A percentile compares a stretch with the other conserved stretches of the same genome.
Evolutionary conservation across 192 early-diverging fungal genomes (phyloP).

Genomic region (Gryganskiella cystojenkinii): DNA sequence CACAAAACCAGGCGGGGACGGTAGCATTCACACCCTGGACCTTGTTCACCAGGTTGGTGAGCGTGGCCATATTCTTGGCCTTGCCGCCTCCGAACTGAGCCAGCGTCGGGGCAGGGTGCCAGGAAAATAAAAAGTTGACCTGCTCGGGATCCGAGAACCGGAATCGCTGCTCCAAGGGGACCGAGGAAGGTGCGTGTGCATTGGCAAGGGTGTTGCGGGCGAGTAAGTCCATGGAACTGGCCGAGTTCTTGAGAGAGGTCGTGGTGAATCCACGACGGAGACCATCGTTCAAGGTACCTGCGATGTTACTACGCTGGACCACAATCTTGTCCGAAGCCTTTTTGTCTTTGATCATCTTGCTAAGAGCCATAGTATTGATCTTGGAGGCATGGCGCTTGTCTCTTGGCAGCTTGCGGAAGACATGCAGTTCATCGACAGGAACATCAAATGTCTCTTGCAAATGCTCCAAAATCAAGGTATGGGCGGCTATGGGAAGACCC

Average conservation of each 20-base stretch:
- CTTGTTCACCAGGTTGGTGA: conserved; percentile 39
- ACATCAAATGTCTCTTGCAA: conserved; percentile 51
- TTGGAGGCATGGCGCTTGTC: conserved; percentile 52
- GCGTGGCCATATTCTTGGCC: conserved; percentile 50
- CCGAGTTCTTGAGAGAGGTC: conserved; percentile 30
- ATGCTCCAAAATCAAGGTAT: conserved; percentile 35
- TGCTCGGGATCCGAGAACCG: conserved; percentile 34
- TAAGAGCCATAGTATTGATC: conserved; percentile 51
- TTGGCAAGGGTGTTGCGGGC: conserved; percentile 25
- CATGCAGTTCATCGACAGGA: conserved; percentile 47
- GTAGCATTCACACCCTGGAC: conserved; percentile 31
- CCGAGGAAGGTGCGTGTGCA: not conserved
- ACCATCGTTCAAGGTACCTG: conserved; percentile 36
- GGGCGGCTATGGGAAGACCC: conserved; percentile 34
- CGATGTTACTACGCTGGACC: conserved; percentile 38
- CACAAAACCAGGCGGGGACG: conserved; percentile 51
- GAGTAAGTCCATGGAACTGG: conserved; percentile 8
- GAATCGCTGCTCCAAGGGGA: conserved; percentile 13
- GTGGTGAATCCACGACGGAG: conserved; percentile 39
- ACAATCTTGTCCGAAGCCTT: conserved; percentile 38
- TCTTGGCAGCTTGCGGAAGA: conserved; percentile 49
- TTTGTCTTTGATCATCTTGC: conserved; percentile 43
- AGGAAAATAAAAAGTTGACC: conserved; percentile 39
- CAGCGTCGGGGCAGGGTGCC: conserved; percentile 23
- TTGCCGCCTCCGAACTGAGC: conserved; percentile 45